Base-by-base conservation (phyloP, 1,284 basidiomycete species). In the Cryptococcus sp. region DNA sequence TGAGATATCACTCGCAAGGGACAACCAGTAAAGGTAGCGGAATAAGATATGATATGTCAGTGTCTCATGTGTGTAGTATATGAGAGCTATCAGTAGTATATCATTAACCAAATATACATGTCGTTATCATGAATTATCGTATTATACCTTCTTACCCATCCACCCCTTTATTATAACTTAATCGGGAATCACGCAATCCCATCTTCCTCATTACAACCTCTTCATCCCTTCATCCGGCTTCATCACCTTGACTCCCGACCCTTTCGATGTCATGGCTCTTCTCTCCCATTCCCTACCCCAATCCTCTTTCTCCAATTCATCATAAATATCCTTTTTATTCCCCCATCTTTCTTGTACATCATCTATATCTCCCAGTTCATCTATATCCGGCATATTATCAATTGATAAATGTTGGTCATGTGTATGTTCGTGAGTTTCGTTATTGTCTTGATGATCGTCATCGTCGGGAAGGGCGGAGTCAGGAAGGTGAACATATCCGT, bases 261-360 rank as follows among this genome's bases (percentile, higher is more conserved):
- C 44, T 8, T 31, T 30, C 44, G 23, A 11, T 46, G 10, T 13
- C 44, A 46, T 46, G 8, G 11, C 44, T 23, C 44, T 46, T 23
- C 13, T 30, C 30, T 74, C 70, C 31, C 73, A 77, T 59, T 80
- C 78, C 50, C 61, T 62, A 62, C 68, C 66, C 79, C 78, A 79
- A 56, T 59, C 53, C 46, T 71, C 80, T 67, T 80, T 83, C 76
- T 96, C 89, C 63, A 79, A 86, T 42, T 83, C 86, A 72, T 93
- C 89, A 76, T 84, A 93, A 49, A 83, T 83, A 37, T 89, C 87
- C 57, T 80, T 81, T 5, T 85, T 83, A 64, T 92, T 88, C 23
- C 91, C 76, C 90, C 90, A 95, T 42, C 91, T 80, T 70, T 95
- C 91, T 72, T 96, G 91, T 4, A 93, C 83, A 66, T 93, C 90